A percentile compares a stretch with the other conserved stretches of the same genome.
phyloP scores from a whole-genome alignment of 768 basidiomycete species.

The Candolleomyces aberdarensis region DNA sequence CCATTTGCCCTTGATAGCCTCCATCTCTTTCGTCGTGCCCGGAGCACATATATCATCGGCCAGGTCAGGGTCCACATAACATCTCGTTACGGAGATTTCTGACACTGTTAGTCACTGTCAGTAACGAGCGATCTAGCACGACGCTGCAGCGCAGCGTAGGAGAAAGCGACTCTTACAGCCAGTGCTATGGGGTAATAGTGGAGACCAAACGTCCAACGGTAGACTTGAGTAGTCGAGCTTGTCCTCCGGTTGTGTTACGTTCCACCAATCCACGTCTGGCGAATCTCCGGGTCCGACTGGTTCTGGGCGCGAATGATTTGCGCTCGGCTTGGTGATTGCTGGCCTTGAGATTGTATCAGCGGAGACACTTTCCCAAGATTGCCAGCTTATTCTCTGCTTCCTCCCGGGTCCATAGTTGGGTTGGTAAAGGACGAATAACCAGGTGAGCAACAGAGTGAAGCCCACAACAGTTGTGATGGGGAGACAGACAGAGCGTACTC shows the following conservation, averaged over 20 bases:
- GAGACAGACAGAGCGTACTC: slow-evolving; percentile 49
- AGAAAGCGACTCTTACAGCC: slow-evolving; percentile 50
- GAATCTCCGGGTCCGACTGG: slow-evolving; percentile 8
- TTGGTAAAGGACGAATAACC: slow-evolving; percentile 79
- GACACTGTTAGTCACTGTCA: slow-evolving; percentile 52
- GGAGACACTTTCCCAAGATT: slow-evolving; percentile 73
- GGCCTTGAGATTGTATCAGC: slow-evolving; percentile 18
- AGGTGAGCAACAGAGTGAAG: slow-evolving; percentile 72
- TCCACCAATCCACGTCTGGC: slow-evolving; percentile 62
- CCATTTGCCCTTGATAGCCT: slow-evolving; percentile 84
- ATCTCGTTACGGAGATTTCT: slow-evolving; percentile 71
- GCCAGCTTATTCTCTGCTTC: slow-evolving; percentile 80
- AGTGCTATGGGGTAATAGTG: slow-evolving; percentile 71
- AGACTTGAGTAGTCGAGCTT: slow-evolving; percentile 61
- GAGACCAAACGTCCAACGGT: slow-evolving; percentile 79
- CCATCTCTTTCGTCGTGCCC: slow-evolving; percentile 61
- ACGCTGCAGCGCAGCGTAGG: background rate
- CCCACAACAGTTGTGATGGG: slow-evolving; percentile 60
- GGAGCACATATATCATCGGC: slow-evolving; percentile 65
- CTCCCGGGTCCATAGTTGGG: slow-evolving; percentile 70
- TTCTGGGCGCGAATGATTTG: slow-evolving; percentile 9
- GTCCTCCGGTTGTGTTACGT: slow-evolving; percentile 43
- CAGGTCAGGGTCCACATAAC: slow-evolving; percentile 59
- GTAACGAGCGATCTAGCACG: slow-evolving; percentile 1
- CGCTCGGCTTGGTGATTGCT: slow-evolving; percentile 10